Evolutionary conservation across 179 eudicot species (phyloP), one percentile per base, ranked within the genome.

Genomic region (Beta lomatogona): DNA sequence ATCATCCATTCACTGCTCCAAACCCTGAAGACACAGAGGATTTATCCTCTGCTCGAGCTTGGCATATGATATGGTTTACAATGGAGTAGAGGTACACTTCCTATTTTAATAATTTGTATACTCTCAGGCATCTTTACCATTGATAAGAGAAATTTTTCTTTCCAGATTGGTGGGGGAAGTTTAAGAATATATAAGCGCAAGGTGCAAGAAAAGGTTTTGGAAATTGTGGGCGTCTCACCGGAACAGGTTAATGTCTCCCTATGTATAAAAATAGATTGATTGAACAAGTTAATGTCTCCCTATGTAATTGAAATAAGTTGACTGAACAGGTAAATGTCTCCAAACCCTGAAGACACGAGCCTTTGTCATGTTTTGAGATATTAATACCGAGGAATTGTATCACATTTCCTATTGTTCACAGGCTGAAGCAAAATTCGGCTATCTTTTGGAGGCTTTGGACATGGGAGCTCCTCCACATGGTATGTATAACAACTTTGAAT

Each of bases 391-490:
- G 21, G 21, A 64, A 61, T 25, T 50, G n/a, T 59, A 18, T 52
- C 76, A 58, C 71, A 18, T 57, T 63, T 76, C 67, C 79, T 64
- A 79, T 81, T 82, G 55, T 72, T 70, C 72, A 53, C 91, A 95
- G 99, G 99, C 99, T n/a, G 94, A 94, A 89, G 95, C 91, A 22
- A 94, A 94, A 81, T 95, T 95, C 76, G 99, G 98, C 28, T 95
- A 93, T 85, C 99, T 93, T 79, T 85, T 95, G 82, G 99, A 95
- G 90, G 97, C 99, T 77, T 85, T 95, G 72, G 99, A 95, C 89
- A 88, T 95, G 93, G 99, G 99, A 84, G 97, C 99, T 83, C 99
- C 99, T 86, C 99, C 99, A 25, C 99, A 95, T 72, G 99, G 99
- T 95, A 85, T 76, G 79, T 52, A 45, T 66, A 18, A 1, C 57